phyloP scores from a whole-genome alignment of 192 early-diverging fungal genomes.

The Backusella luteola region DNA sequence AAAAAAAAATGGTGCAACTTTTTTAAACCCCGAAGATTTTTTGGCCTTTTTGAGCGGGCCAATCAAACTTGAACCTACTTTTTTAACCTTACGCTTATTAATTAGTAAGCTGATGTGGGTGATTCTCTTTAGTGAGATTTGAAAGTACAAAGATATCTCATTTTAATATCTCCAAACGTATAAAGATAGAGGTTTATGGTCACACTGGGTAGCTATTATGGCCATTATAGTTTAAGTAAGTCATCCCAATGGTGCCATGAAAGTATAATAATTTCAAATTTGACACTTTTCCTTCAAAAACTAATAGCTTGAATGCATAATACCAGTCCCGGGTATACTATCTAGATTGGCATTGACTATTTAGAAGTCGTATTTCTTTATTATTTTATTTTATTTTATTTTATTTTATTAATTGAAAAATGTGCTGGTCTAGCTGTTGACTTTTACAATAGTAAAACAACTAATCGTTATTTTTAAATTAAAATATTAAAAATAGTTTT shows the following conservation, averaged over 20 bases:
- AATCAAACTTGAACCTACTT: neutral
- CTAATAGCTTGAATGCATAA: slow-evolving; percentile 4
- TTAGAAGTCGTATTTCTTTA: neutral
- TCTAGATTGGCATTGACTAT: neutral
- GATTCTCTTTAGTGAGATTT: neutral
- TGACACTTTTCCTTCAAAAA: slow-evolving; percentile 10
- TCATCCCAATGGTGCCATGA: neutral
- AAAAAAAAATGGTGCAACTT: neutral
- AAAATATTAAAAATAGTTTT: too few relatives aligned
- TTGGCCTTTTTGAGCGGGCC: neutral
- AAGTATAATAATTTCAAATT: slow-evolving; percentile 8
- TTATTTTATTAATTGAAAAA: neutral
- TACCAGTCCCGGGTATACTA: neutral
- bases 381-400: neutral
- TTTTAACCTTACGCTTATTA: neutral
- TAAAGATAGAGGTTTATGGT: neutral
- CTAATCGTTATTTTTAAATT: too few relatives aligned
- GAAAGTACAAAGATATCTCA: neutral
- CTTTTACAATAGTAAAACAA: too few relatives aligned
- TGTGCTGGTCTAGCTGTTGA: neutral
- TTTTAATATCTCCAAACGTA: neutral
- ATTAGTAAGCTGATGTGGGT: neutral
- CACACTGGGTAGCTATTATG: neutral
- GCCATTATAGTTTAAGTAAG: neutral
- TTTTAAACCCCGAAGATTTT: neutral